phyloP scores from a whole-genome alignment of 495 filamentous ascomycete genomes.

The Penicillium silybi region DNA sequence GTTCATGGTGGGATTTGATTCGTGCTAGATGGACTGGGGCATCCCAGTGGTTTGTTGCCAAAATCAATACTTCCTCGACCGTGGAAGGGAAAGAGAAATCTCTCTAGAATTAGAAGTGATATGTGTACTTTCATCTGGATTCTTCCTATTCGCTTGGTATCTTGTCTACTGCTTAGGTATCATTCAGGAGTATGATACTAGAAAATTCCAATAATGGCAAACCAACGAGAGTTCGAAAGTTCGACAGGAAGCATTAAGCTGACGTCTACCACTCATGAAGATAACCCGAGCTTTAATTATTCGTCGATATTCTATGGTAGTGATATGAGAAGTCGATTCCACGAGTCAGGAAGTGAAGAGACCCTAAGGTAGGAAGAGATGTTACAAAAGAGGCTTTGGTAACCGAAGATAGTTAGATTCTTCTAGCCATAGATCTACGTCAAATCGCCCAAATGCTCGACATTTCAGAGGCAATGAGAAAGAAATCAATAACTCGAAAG shows the following conservation, averaged over 20 bases:
- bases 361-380: no score
- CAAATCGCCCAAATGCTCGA: background rate
- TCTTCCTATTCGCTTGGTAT: no score
- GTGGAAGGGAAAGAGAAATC: background rate
- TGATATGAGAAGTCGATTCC: background rate
- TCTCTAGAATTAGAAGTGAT: background rate
- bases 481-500: background rate
- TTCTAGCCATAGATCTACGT: background rate
- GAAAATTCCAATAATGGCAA: no score
- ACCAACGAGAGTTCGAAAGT: no score
- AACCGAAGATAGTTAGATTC: background rate
- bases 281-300: no score
- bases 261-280: no score
- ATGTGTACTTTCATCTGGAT: background rate
- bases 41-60: background rate
- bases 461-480: background rate
- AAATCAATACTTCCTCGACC: background rate
- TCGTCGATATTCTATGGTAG: no score
- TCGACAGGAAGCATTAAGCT: no score
- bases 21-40: background rate
- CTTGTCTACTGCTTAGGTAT: no score
- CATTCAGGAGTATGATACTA: no score
- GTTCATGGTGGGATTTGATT: background rate
- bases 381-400: background rate
- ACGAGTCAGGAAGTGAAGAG: background rate